Base-by-base conservation (phyloP, 1,284 basidiomycete genomes). In the Meira nashicola region DNA sequence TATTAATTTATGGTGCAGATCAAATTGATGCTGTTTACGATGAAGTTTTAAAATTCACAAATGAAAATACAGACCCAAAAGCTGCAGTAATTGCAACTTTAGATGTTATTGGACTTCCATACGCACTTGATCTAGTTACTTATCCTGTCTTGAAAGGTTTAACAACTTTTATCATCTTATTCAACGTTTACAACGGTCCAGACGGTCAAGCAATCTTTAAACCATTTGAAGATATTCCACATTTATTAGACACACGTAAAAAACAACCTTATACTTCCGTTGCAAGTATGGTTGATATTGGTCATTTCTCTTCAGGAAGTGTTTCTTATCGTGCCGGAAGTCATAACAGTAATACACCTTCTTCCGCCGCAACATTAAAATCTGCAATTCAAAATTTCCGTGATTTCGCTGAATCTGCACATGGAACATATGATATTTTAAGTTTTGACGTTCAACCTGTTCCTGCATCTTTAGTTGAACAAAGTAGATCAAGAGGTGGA, bases 141-240 rank as follows among this genome's bases (percentile, higher is more conserved):
- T 33, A 33, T 8, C 28, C 28, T 4, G 28, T 57, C 25, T 8
- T 33, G 8, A 33, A 33, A 33, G 28, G 28, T 33, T 33, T 33
- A 33, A 21, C 58, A 11, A 38, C 58, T 17, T 59, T 61, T 19
- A 38, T 21, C 44, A 63, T 63, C 14, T 43, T 64, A 1, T 62
- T 73, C 2, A 65, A 52, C 41, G 49, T 59, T 10, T 61, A 61
- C 56, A 48, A 61, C 54, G 59, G 59, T 17, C 40, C 43, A 12
- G 58, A 59, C 23, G 43, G 43, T 15, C 40, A 25, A 8, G 39
- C n/a, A 17, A 10, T 14, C n/a, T 61, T 52, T 55, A 43, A 38
- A 9, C 21, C 23, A 28, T 61, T 61, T 23, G 28, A 17, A n/a
- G 40, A 28, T 19, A 59, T 61, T 23, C 59, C 59, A 33, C 54